Evolutionary conservation across 305 asterid species (phyloP), one percentile per base, ranked within the genome.

Genomic region (Fraxinus greggii): DNA sequence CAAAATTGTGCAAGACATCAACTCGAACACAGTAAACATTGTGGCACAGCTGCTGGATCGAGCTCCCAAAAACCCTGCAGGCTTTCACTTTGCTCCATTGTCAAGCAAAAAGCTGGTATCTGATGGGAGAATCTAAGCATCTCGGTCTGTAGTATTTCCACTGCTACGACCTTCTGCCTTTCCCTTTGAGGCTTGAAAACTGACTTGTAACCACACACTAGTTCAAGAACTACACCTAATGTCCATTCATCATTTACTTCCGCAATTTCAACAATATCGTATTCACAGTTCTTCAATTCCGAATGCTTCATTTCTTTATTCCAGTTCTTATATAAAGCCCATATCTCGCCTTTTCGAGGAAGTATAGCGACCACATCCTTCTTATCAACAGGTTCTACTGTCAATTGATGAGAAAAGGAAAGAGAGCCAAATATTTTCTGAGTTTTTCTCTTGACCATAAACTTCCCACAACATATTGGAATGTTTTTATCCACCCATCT

Each of bases 301-400:
- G 70, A 35, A 77, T n/a, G 31, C 28, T 81, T 65, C 69, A 86
- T 24, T 28, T 54, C 69, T 70, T 80, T 8, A 51, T 45, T 78
- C 88, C 90, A 87, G 63, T 84, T 59, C 76, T 77, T 84, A 78
- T 85, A 87, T n/a, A 89, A 45, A 4, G 89, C 92, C 92, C 92
- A 89, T 59, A 85, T 72, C 56, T 89, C 90, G 38, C 90, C 86
- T 78, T 72, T 78, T 51, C 40, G 76, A 2, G 92, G 90, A 69
- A 82, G 79, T 69, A 89, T 80, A 36, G 12, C 9, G 82, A 70
- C 86, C 6, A 76, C 70, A 33, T 82, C 56, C 77, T 80, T 89
- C 75, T 79, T 76, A 4, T 7, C 54, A 17, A 29, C 28, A 56
- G 59, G 17, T 48, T 59, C 31, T 26, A 35, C 73, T 73, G 65